Evolutionary conservation across 768 basidiomycete species (phyloP).

Genomic region (Inosperma sp.): DNA sequence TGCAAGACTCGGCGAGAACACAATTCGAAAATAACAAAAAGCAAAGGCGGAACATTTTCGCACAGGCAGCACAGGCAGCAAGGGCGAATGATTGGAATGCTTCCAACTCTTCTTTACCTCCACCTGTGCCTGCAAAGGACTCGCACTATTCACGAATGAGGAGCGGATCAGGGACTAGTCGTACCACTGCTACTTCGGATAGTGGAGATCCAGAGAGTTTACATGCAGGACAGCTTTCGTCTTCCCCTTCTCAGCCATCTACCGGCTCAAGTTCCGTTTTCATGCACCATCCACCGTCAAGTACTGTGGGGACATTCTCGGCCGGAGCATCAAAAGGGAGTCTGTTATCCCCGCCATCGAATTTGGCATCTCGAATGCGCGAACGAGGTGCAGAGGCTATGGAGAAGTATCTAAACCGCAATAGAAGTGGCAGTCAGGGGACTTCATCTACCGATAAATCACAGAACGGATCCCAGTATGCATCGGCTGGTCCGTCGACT

Average conservation of each 20-base stretch:
- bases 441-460: slow-evolving; percentile 72
- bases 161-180: slow-evolving; percentile 77
- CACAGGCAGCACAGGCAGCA: slow-evolving; percentile 70
- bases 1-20: slow-evolving; percentile 74
- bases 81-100: slow-evolving; percentile 60
- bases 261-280: slow-evolving; percentile 41
- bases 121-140: slow-evolving; percentile 44
- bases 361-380: slow-evolving; percentile 57
- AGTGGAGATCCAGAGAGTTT: slow-evolving; percentile 58
- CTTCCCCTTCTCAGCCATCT: slow-evolving; percentile 57
- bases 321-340: slow-evolving; percentile 33
- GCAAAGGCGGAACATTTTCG: slow-evolving; percentile 62
- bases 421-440: slow-evolving; percentile 75
- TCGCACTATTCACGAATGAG: slow-evolving; percentile 56
- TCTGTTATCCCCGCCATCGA: slow-evolving; percentile 33
- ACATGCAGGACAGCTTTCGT: slow-evolving; percentile 52
- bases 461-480: slow-evolving; percentile 47
- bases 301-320: slow-evolving; percentile 29
- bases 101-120: slow-evolving; percentile 37
- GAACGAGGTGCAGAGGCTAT: slow-evolving; percentile 84
- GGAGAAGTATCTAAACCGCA: slow-evolving; percentile 78
- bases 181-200: slow-evolving; percentile 71
- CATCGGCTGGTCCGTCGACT: slow-evolving; percentile 48
- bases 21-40: slow-evolving; percentile 81
- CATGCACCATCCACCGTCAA: slow-evolving; percentile 26